These are phyloP conservation scores for Fraxinus paxiana DNA, from an alignment of 305 asterid species.

Conservation along the genomic window DNA sequence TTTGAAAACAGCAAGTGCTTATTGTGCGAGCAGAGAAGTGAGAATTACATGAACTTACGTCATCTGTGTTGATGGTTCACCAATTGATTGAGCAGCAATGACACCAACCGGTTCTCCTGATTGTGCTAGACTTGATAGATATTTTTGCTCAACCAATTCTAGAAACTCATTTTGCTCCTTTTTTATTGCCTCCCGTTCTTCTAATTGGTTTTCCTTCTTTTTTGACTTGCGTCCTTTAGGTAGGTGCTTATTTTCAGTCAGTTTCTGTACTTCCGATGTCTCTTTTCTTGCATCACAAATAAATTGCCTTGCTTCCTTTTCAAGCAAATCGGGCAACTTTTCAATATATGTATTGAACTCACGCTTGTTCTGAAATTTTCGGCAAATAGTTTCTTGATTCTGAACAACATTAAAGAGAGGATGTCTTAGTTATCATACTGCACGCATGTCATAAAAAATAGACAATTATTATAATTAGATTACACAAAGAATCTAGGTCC, in stretches of 20 bases:
- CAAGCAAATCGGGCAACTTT: conserved; percentile 74
- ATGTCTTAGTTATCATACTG: conserved; percentile 1
- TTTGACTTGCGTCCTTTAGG: conserved; percentile 27
- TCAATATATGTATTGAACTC: conserved; percentile 58
- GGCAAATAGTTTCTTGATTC: conserved; percentile 69
- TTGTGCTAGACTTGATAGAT: conserved; percentile 79
- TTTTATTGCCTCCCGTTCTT: conserved; percentile 26
- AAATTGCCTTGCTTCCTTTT: conserved; percentile 53
- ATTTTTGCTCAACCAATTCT: conserved; percentile 72
- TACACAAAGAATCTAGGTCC: conserved; percentile 20
- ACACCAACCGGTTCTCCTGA: conserved; percentile 98
- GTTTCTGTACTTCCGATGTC: conserved; percentile 26
- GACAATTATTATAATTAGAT: neutral
- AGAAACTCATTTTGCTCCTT: conserved; percentile 43
- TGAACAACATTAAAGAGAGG: conserved; percentile 33
- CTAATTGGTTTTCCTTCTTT: conserved; percentile 27
- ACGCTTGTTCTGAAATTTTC: conserved; percentile 46
- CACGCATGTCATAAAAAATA: conserved; percentile 11
- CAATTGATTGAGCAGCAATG: conserved; percentile 94
- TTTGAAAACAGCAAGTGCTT: neutral
- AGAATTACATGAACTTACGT: conserved; percentile 58
- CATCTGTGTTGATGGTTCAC: conserved; percentile 99
- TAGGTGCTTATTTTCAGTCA: conserved; percentile 23
- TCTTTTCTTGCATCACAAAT: conserved; percentile 28
- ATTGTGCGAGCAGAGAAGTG: conserved; percentile 17